phyloP scores from a whole-genome alignment of 1,284 basidiomycete species.

The Trichosporon sp. region DNA sequence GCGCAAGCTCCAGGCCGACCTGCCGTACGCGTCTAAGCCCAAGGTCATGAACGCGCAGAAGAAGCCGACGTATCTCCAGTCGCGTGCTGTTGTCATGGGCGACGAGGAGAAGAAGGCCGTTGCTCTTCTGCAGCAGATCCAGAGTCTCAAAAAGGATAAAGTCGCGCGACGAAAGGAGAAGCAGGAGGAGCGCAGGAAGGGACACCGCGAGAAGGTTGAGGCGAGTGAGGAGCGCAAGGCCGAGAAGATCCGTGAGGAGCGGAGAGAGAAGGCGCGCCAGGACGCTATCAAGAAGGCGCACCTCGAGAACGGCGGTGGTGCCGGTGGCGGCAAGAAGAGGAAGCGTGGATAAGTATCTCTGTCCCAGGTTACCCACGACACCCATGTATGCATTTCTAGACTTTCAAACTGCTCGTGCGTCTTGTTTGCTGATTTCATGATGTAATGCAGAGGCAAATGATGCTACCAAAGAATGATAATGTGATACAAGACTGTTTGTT shows the following conservation, averaged over 20 bases:
- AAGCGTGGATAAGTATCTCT: slow-evolving; percentile 18
- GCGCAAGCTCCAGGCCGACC: slow-evolving; percentile 79
- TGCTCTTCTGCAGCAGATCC: slow-evolving; percentile 91
- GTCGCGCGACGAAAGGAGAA: slow-evolving; percentile 75
- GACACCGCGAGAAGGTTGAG: slow-evolving; percentile 60
- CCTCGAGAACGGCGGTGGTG: slow-evolving; percentile 42
- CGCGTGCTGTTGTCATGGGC: slow-evolving; percentile 90
- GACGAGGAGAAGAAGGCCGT: slow-evolving; percentile 92
- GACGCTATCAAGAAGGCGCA: slow-evolving; percentile 56
- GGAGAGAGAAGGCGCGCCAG: slow-evolving; percentile 63
- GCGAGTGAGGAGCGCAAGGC: slow-evolving; percentile 79
- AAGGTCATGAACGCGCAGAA: slow-evolving; percentile 76
- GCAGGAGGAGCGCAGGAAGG: slow-evolving; percentile 64
- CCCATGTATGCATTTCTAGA: slow-evolving; percentile 16
- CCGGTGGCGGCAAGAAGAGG: slow-evolving; percentile 31
- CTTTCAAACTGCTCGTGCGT: background rate
- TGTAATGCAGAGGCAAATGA: slow-evolving; percentile 9
- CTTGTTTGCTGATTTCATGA: background rate
- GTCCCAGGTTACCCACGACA: background rate
- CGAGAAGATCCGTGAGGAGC: slow-evolving; percentile 72
- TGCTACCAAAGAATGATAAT: slow-evolving; percentile 8
- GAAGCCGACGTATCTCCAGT: slow-evolving; percentile 80
- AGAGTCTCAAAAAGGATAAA: slow-evolving; percentile 88
- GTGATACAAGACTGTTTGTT: slow-evolving; percentile 6
- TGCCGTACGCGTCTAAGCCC: slow-evolving; percentile 93